Conservation (phyloP, 2,329 filamentous ascomycete genomes). For the Colletotrichum phormii region DNA sequence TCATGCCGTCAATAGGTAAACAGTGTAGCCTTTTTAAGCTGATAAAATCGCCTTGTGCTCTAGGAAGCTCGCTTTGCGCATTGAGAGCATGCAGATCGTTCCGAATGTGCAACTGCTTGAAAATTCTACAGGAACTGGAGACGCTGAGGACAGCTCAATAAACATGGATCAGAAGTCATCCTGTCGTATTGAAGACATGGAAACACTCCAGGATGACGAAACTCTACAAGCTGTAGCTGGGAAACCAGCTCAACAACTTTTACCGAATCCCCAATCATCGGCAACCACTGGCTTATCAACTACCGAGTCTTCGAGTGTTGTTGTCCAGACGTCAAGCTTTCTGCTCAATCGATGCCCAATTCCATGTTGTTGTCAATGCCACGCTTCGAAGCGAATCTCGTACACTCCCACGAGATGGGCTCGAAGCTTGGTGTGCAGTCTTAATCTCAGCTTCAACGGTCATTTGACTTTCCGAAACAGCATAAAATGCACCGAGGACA, state of each 20-base stretch:
- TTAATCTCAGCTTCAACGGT: neutral
- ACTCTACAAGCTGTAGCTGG: accelerated
- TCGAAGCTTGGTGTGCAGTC: neutral
- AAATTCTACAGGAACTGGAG: neutral
- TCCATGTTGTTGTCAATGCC: conserved; percentile 15
- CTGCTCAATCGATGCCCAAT: neutral
- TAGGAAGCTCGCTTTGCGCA: neutral
- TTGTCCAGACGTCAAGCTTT: neutral
- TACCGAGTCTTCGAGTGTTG: neutral
- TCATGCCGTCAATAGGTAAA: too few relatives aligned
- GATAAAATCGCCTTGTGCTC: neutral
- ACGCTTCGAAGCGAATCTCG: neutral
- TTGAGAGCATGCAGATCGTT: neutral
- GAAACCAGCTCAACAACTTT: accelerated
- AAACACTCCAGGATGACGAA: neutral
- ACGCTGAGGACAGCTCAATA: accelerated
- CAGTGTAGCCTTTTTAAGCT: neutral
- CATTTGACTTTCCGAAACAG: accelerated
- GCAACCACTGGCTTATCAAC: neutral
- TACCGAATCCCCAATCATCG: accelerated
- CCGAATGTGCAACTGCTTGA: too few relatives aligned
- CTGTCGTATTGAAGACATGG: neutral
- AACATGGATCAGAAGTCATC: neutral
- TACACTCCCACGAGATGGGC: neutral
- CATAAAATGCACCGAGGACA: neutral